phyloP scores from a whole-genome alignment of 805 yeast species.

The Zygotorulaspora chibaensis region DNA sequence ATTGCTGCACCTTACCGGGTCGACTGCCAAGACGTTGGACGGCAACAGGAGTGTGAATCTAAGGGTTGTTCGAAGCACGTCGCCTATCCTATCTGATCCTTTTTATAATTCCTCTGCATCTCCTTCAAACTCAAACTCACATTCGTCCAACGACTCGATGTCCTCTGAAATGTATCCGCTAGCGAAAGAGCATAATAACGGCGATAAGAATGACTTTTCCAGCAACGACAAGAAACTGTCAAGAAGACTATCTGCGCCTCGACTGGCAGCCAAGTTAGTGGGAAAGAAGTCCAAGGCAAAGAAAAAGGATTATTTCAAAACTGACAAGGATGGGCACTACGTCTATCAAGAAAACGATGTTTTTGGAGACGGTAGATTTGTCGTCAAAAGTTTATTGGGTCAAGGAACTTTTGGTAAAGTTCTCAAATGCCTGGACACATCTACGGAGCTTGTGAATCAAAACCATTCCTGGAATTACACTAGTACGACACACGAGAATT shows the following conservation, averaged over 20 bases:
- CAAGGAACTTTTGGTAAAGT: conserved; percentile 99
- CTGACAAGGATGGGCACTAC: conserved; percentile 71
- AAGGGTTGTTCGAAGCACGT: conserved; percentile 20
- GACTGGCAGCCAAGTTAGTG: conserved; percentile 13
- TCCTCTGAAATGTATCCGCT: conserved; percentile 7
- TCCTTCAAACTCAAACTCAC: conserved; percentile 4
- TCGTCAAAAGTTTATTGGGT: conserved; percentile 68
- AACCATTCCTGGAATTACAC: conserved; percentile 9
- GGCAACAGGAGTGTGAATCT: conserved; percentile 28
- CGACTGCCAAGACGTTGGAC: conserved; percentile 31
- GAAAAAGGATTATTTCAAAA: conserved; percentile 21
- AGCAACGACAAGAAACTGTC: conserved; percentile 8
- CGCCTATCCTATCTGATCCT: conserved; percentile 16
- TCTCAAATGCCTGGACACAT: conserved; percentile 78
- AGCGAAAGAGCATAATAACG: neutral
- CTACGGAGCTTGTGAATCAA: conserved; percentile 34
- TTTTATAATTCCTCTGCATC: conserved; percentile 14
- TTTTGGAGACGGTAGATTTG: conserved; percentile 63
- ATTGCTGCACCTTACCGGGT: conserved; percentile 31
- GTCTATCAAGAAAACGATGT: conserved; percentile 52
- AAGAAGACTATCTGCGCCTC: conserved; percentile 13
- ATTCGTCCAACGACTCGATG: conserved; percentile 7
- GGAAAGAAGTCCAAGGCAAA: conserved; percentile 13
- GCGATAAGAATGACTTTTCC: neutral
- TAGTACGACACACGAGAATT: conserved; percentile 13